A percentile compares a stretch with the other conserved stretches of the same genome.
phyloP scores from a whole-genome alignment of 495 filamentous ascomycete genomes.

The Neurospora sp. region DNA sequence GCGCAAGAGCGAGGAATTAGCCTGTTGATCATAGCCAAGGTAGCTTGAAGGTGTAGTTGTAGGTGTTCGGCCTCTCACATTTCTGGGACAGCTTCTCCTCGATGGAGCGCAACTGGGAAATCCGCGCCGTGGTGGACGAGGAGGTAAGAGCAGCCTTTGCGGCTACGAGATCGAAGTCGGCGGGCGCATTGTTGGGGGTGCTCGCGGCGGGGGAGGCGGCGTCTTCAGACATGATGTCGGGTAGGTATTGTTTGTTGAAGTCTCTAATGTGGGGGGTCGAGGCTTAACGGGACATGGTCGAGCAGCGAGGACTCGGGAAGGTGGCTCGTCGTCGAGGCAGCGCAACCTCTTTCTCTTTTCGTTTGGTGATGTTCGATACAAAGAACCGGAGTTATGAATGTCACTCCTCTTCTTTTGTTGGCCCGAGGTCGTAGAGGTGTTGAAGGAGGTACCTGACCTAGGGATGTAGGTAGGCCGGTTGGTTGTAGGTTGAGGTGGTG shows the following conservation, averaged over 20 bases:
- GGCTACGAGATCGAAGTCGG: constrained; percentile 26
- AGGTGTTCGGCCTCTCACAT: constrained; percentile 21
- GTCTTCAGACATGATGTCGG: constrained; percentile 36
- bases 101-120: constrained; percentile 31
- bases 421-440: background rate
- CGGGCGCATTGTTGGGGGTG: constrained; percentile 13
- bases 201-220: constrained; percentile 3
- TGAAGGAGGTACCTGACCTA: background rate
- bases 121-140: constrained; percentile 37
- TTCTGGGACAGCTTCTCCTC: constrained; percentile 38
- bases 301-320: constrained; percentile 1
- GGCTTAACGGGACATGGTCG: constrained; percentile 16
- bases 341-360: background rate
- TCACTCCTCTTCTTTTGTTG: background rate
- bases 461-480: background rate
- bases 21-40: background rate
- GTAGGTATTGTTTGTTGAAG: constrained; percentile 6
- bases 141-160: constrained; percentile 33
- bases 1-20: background rate
- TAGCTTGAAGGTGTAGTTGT: background rate
- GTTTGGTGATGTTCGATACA: constrained; percentile 1
- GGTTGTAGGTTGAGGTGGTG: background rate
- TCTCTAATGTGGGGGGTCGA: background rate
- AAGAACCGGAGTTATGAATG: too few species aligned
- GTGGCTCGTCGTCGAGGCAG: background rate